Conservation (phyloP, 768 basidiomycete species). For the Rubroboletus pulcherrimus region DNA sequence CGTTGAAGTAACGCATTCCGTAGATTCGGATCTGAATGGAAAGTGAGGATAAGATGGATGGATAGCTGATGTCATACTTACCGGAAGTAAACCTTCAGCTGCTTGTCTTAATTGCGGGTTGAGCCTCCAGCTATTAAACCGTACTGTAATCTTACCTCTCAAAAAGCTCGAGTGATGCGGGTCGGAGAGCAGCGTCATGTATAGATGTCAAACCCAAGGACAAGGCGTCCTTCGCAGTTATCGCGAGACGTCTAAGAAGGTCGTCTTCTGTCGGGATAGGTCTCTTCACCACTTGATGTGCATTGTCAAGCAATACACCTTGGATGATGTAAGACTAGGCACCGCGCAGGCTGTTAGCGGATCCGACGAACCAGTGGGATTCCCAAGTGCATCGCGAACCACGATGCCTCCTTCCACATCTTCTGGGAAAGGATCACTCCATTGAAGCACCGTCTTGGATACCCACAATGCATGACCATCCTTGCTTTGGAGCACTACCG, state of each 20-base stretch:
- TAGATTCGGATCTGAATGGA: conserved; percentile 65
- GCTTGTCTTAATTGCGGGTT: conserved; percentile 50
- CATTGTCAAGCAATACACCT: conserved; percentile 85
- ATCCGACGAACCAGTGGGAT: conserved; percentile 59
- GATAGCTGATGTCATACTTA: conserved; percentile 28
- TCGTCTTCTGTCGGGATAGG: conserved; percentile 63
- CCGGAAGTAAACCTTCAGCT: conserved; percentile 55
- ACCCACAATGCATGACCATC: conserved; percentile 92
- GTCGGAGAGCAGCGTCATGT: conserved; percentile 79
- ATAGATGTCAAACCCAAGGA: conserved; percentile 74
- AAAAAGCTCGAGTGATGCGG: conserved; percentile 71
- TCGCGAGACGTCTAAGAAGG: conserved; percentile 55
- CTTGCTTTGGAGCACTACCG: conserved; percentile 76
- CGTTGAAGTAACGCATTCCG: conserved; percentile 72
- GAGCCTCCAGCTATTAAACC: neutral
- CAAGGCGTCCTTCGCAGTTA: conserved; percentile 65
- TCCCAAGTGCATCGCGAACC: conserved; percentile 58
- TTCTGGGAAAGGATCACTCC: conserved; percentile 60
- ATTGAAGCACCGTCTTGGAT: conserved; percentile 55
- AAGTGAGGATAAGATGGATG: neutral
- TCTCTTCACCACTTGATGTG: conserved; percentile 66
- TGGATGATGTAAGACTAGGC: conserved; percentile 2
- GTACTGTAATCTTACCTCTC: conserved; percentile 43
- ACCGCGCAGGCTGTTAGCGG: conserved; percentile 1
- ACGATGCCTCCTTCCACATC: conserved; percentile 79